Percentiles rank a stretch among this genome's conserved stretches.
Conservation (phyloP, 1,284 basidiomycete genomes). For the Abortiporus biennis region DNA sequence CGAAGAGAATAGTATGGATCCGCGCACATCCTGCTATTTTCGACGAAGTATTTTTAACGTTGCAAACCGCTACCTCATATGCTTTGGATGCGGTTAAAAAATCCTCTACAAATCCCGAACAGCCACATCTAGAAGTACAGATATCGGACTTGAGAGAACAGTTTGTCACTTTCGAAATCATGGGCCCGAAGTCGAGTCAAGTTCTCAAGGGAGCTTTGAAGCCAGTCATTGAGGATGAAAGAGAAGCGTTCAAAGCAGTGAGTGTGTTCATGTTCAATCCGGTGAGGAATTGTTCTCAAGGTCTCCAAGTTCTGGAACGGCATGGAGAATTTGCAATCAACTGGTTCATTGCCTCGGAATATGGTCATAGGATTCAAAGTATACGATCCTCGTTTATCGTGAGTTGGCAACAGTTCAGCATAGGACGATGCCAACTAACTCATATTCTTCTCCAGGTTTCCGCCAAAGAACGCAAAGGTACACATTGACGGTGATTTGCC, state of each 20-base stretch:
- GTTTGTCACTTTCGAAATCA: conserved; percentile 80
- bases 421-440: not conserved
- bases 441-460: conserved; percentile 55
- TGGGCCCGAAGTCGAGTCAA: conserved; percentile 78
- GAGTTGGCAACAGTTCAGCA: conserved; percentile 8
- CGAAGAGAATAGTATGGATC: conserved; percentile 70
- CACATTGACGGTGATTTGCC: conserved; percentile 14
- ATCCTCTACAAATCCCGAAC: conserved; percentile 16
- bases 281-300: not conserved
- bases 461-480: conserved; percentile 66
- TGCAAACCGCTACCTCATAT: conserved; percentile 46
- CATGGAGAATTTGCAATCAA: conserved; percentile 54
- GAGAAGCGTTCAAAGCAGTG: conserved; percentile 60
- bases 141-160: conserved; percentile 65
- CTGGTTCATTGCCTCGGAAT: conserved; percentile 62
- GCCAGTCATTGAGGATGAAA: conserved; percentile 44
- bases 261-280: conserved; percentile 7
- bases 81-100: conserved; percentile 38
- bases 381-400: conserved; percentile 78
- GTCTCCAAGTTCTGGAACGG: conserved; percentile 62
- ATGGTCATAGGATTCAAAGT: conserved; percentile 75
- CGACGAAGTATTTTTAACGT: conserved; percentile 43
- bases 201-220: conserved; percentile 70
- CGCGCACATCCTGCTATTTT: conserved; percentile 74
- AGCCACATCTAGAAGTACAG: conserved; percentile 41